Evolutionary conservation across 306 rosid species (phyloP).

Genomic region (Dryas alaskensis): DNA sequence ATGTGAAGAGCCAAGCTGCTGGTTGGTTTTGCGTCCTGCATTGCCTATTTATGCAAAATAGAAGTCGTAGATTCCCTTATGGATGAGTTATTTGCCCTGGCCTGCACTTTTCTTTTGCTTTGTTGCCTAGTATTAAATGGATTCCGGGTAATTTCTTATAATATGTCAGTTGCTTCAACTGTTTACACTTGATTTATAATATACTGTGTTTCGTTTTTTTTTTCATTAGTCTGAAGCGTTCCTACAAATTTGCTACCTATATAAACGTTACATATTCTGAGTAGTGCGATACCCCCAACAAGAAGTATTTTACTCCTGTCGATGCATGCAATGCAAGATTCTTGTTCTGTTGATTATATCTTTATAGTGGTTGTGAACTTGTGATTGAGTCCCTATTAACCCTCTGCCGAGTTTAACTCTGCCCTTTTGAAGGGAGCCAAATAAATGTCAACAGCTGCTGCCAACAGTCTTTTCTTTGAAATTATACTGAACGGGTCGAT

Average conservation of each 20-base stretch:
- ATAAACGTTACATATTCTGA: too few species aligned
- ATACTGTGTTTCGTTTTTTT: neutral
- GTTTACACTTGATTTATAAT: neutral
- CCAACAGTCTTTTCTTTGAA: neutral
- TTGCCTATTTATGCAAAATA: constrained; percentile 17
- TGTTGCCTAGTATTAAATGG: neutral
- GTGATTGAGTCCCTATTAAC: too few species aligned
- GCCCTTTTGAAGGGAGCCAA: neutral
- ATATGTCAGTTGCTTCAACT: neutral
- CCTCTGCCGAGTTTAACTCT: too few species aligned
- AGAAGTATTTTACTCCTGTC: too few species aligned
- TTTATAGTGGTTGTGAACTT: too few species aligned
- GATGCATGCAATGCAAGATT: too few species aligned
- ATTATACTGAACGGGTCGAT: too few species aligned
- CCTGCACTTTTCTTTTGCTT: neutral
- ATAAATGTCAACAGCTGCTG: neutral
- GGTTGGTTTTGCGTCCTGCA: constrained; percentile 86
- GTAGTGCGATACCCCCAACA: too few species aligned
- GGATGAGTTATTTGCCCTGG: neutral
- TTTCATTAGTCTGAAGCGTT: neutral
- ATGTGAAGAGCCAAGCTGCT: constrained; percentile 46
- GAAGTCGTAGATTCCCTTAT: neutral
- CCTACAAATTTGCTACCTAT: too few species aligned
- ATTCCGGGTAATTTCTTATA: neutral
- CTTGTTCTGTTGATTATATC: too few species aligned